A percentile compares a stretch with the other conserved stretches of the same genome.
phyloP scores from a whole-genome alignment of 306 rosid species.

The Glycyrrhiza uralensis region DNA sequence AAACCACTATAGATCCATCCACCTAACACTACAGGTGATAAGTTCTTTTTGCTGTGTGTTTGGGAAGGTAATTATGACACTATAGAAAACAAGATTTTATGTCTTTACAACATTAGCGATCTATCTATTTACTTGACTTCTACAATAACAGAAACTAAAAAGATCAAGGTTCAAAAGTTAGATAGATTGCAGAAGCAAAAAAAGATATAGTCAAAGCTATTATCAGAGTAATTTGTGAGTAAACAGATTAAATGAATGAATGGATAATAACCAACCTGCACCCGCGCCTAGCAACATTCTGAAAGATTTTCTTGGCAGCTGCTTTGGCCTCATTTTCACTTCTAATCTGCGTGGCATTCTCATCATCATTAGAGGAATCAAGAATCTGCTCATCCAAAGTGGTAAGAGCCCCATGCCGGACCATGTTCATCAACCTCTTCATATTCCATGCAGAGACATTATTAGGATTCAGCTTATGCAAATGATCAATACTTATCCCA shows the following conservation, averaged over 20 bases:
- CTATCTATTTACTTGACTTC: not conserved
- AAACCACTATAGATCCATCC: not conserved
- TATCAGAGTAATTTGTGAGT: not conserved
- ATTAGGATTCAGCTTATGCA: slow-evolving; percentile 67
- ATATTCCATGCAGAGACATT: slow-evolving; percentile 94
- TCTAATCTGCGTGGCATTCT: slow-evolving; percentile 49
- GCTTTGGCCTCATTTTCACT: slow-evolving; percentile 78
- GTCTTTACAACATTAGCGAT: not conserved
- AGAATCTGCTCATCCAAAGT: slow-evolving; percentile 68
- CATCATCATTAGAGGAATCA: slow-evolving; percentile 47
- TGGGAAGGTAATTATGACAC: not conserved
- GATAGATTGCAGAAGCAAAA: not conserved
- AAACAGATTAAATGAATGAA: slow-evolving; percentile 1
- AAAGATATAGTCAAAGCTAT: not conserved
- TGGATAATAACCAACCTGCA: slow-evolving; percentile 72
- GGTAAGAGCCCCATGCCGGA: slow-evolving; percentile 59
- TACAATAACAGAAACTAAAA: not conserved
- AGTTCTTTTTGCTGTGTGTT: not conserved
- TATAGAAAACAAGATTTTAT: not conserved
- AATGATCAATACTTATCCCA: slow-evolving; percentile 66
- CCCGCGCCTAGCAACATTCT: slow-evolving; percentile 70
- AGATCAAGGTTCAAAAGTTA: not conserved
- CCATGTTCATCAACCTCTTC: slow-evolving; percentile 82
- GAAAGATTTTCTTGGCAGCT: slow-evolving; percentile 81
- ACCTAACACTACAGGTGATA: not conserved